phyloP scores from a whole-genome alignment of 768 basidiomycete species.

The Lactifluus volemus region DNA sequence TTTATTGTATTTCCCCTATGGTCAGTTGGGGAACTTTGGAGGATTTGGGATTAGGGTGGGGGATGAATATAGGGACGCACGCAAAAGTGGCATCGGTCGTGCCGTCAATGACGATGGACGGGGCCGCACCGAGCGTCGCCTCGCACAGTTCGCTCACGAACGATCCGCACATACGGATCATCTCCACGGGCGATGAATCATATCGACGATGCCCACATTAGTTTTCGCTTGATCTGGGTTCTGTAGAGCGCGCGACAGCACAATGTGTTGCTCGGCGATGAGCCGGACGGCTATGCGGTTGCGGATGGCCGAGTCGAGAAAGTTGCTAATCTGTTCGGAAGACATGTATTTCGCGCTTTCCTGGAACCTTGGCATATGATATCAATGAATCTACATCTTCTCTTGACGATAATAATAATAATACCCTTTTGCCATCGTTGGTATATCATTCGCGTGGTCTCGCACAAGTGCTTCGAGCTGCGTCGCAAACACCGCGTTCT shows the following conservation, averaged over 20 bases:
- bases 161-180: slow-evolving; percentile 74
- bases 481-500: slow-evolving; percentile 61
- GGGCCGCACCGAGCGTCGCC: slow-evolving; percentile 68
- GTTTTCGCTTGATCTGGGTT: slow-evolving; percentile 30
- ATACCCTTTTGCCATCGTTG: slow-evolving; percentile 84
- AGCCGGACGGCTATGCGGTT: slow-evolving; percentile 82
- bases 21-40: neutral
- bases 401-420: neutral
- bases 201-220: slow-evolving; percentile 67
- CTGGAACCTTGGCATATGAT: slow-evolving; percentile 50
- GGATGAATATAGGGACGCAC: slow-evolving; percentile 36
- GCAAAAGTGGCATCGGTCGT: slow-evolving; percentile 62
- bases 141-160: slow-evolving; percentile 81
- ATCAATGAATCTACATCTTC: neutral
- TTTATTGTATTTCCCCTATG: neutral
- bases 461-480: slow-evolving; percentile 65
- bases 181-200: slow-evolving; percentile 60
- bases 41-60: neutral
- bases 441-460: slow-evolving; percentile 80
- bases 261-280: slow-evolving; percentile 88
- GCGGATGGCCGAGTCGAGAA: slow-evolving; percentile 76
- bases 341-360: slow-evolving; percentile 82
- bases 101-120: slow-evolving; percentile 63
- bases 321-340: slow-evolving; percentile 65
- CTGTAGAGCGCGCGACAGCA: slow-evolving; percentile 61